phyloP scores from a whole-genome alignment of 345 rosid genomes.

The Combretum micranthum region DNA sequence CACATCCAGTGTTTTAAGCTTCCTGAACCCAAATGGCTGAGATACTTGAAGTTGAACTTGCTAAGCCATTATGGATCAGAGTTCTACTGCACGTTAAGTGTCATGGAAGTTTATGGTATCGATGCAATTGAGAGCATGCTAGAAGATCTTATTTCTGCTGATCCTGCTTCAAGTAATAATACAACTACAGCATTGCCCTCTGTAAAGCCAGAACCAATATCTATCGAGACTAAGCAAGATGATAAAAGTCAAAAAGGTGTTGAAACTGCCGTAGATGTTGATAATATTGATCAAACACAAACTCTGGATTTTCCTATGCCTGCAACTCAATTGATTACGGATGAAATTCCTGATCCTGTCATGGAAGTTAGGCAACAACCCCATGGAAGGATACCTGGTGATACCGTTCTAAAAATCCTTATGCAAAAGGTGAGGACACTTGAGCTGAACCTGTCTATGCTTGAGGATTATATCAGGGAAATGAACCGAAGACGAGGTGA shows the following conservation, averaged over 20 bases:
- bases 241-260: constrained; percentile 20
- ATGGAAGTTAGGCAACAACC: constrained; percentile 59
- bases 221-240: constrained; percentile 21
- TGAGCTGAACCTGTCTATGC: constrained; percentile 58
- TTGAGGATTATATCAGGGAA: constrained; percentile 72
- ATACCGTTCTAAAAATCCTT: constrained; percentile 73
- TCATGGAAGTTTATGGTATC: constrained; percentile 75
- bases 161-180: constrained; percentile 27
- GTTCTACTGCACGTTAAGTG: constrained; percentile 87
- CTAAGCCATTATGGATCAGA: constrained; percentile 87
- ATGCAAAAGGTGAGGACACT: constrained; percentile 84
- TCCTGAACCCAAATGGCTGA: constrained; percentile 81
- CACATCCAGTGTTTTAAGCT: constrained; percentile 70
- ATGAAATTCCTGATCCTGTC: constrained; percentile 42
- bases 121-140: constrained; percentile 94
- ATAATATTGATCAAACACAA: constrained; percentile 14
- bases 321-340: constrained; percentile 19
- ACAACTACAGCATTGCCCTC: constrained; percentile 17
- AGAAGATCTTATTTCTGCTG: constrained; percentile 73
- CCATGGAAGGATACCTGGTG: constrained; percentile 50
- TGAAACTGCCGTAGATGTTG: constrained; percentile 27
- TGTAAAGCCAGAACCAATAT: constrained; percentile 21
- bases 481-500: constrained; percentile 47
- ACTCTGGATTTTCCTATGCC: constrained; percentile 21
- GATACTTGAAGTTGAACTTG: constrained; percentile 71